phyloP scores from a whole-genome alignment of 2,329 filamentous ascomycete species.

The Kalmusia sp. region DNA sequence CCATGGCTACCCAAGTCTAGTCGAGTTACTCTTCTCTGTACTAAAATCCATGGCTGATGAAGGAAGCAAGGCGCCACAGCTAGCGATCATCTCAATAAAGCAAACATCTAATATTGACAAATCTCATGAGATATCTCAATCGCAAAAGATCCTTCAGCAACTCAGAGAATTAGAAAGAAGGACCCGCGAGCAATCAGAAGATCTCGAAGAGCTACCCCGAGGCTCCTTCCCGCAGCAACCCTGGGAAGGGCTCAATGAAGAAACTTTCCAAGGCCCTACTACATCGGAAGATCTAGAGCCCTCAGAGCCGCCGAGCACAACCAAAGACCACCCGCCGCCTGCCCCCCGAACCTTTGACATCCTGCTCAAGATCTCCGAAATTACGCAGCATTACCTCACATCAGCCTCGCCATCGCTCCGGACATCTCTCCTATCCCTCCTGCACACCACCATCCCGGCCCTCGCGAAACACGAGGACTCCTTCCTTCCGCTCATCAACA shows the following conservation, averaged over 20 bases:
- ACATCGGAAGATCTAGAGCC: conserved; percentile 37
- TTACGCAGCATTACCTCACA: conserved; percentile 90
- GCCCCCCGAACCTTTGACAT: conserved; percentile 76
- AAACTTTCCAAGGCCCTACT: conserved; percentile 40
- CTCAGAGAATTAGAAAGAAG: conserved; percentile 46
- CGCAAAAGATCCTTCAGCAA: conserved; percentile 31
- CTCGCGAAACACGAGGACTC: conserved; percentile 79
- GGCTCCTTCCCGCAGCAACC: conserved; percentile 37
- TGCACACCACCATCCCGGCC: conserved; percentile 74
- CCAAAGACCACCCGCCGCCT: conserved; percentile 66
- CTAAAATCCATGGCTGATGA: conserved; percentile 84
- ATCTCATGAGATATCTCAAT: conserved; percentile 14
- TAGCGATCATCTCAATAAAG: conserved; percentile 45
- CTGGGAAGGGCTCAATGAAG: conserved; percentile 44
- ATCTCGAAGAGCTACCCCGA: conserved; percentile 25
- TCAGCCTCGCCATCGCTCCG: conserved; percentile 82
- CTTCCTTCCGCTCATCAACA: conserved; percentile 88
- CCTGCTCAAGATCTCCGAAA: conserved; percentile 78
- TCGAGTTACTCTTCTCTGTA: conserved; percentile 84
- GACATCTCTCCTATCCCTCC: conserved; percentile 77
- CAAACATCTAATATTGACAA: not conserved
- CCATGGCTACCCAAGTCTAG: conserved; percentile 87
- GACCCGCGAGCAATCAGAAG: conserved; percentile 28
- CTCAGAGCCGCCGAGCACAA: conserved; percentile 56
- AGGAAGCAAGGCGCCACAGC: conserved; percentile 66